phyloP scores from a whole-genome alignment of 345 rosid species.

The Eucalyptus lansdowneana region DNA sequence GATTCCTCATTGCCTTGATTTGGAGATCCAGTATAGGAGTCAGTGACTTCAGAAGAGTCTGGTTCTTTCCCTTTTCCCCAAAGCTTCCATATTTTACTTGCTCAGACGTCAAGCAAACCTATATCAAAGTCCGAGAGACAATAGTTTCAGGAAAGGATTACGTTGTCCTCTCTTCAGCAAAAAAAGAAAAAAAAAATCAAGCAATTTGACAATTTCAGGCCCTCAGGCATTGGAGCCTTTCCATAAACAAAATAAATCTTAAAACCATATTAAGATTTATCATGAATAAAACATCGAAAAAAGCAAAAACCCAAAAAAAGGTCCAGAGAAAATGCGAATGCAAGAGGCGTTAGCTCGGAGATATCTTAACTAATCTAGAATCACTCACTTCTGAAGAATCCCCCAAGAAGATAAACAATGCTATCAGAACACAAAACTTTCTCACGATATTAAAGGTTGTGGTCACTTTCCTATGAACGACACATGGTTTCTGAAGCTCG shows the following conservation, averaged over 20 bases:
- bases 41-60: background rate
- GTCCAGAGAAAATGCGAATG: background rate
- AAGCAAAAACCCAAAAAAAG: background rate
- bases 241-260: background rate
- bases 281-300: background rate
- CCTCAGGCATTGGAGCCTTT: background rate
- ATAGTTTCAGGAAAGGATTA: background rate
- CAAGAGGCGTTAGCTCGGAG: background rate
- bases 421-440: background rate
- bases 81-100: background rate
- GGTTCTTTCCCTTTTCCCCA: background rate
- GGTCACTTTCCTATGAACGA: background rate
- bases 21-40: background rate
- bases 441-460: background rate
- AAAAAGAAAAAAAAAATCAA: background rate
- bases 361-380: background rate
- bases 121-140: background rate
- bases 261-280: background rate
- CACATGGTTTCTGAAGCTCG: background rate
- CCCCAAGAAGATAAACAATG: background rate
- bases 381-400: background rate
- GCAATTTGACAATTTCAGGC: background rate
- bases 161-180: background rate
- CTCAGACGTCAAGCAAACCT: background rate
- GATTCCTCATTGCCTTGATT: conserved; percentile 12